phyloP scores from a whole-genome alignment of 2,329 filamentous ascomycete genomes.

The Alternaria gaisen region DNA sequence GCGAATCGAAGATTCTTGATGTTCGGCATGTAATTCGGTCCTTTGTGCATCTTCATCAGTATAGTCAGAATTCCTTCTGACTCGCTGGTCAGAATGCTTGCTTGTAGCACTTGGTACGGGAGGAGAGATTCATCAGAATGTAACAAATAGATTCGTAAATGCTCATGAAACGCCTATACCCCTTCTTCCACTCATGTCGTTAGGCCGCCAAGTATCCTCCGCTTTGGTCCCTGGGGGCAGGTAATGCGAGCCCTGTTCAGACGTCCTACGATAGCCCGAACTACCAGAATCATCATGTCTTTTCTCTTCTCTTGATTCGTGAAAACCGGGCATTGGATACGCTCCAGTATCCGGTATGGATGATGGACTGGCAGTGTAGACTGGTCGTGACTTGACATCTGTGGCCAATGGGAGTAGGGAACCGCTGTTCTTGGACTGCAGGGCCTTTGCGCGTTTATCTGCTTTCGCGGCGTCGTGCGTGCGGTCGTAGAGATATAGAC shows the following conservation, averaged over 20 bases:
- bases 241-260: conserved; percentile 61
- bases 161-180: conserved; percentile 36
- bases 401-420: conserved; percentile 73
- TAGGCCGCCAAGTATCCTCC: conserved; percentile 77
- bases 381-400: conserved; percentile 33
- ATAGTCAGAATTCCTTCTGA: not conserved
- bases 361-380: conserved; percentile 53
- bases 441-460: conserved; percentile 74
- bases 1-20: not conserved
- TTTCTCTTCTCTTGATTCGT: conserved; percentile 59
- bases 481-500: conserved; percentile 94
- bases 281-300: conserved; percentile 66
- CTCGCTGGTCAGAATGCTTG: not conserved
- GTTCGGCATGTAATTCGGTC: conserved; percentile 1
- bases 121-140: not conserved
- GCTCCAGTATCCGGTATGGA: conserved; percentile 47
- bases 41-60: not conserved
- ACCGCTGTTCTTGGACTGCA: conserved; percentile 69
- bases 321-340: conserved; percentile 36
- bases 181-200: conserved; percentile 33
- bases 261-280: conserved; percentile 53
- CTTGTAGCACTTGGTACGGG: not conserved
- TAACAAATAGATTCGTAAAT: conserved; percentile 8
- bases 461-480: conserved; percentile 88
- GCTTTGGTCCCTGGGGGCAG: conserved; percentile 82